phyloP scores from a whole-genome alignment of 768 basidiomycete species.

The Suillus clintonianus region DNA sequence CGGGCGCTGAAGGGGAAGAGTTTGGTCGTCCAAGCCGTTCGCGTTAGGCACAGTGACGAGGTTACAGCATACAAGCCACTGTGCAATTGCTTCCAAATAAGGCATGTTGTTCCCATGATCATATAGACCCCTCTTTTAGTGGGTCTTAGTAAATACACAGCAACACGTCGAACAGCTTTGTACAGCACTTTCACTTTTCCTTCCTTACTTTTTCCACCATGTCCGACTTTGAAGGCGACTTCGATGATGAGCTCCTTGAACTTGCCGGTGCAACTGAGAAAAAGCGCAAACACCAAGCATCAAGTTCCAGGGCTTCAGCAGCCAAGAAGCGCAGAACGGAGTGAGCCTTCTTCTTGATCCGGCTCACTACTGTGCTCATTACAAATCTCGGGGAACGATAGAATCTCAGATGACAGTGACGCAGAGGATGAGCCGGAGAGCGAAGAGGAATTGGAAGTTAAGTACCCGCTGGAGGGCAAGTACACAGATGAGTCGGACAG shows the following conservation, averaged over 20 bases:
- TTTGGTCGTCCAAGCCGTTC: not conserved
- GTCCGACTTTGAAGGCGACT: conserved; percentile 54
- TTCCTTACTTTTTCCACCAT: conserved; percentile 25
- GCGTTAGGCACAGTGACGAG: not conserved
- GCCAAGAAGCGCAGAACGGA: conserved; percentile 73
- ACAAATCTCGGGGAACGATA: conserved; percentile 18
- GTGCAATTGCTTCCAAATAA: not conserved
- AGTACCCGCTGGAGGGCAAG: conserved; percentile 91
- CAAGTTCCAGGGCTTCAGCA: conserved; percentile 42
- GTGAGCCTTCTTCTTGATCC: conserved; percentile 43
- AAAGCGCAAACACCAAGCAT: conserved; percentile 63
- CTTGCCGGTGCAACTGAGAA: conserved; percentile 72
- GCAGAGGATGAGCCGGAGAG: conserved; percentile 64
- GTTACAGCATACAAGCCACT: not conserved
- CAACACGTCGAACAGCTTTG: not conserved
- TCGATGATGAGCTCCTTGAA: conserved; percentile 75
- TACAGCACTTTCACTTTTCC: not conserved
- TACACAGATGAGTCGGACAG: conserved; percentile 86
- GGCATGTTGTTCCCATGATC: not conserved
- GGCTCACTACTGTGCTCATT: conserved; percentile 8
- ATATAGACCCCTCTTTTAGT: not conserved
- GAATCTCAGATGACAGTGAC: conserved; percentile 44
- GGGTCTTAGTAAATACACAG: not conserved
- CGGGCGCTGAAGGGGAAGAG: not conserved
- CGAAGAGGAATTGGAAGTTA: conserved; percentile 58